Conservation (phyloP, 73 alveolate species). For the Paramecium biaurelia region DNA sequence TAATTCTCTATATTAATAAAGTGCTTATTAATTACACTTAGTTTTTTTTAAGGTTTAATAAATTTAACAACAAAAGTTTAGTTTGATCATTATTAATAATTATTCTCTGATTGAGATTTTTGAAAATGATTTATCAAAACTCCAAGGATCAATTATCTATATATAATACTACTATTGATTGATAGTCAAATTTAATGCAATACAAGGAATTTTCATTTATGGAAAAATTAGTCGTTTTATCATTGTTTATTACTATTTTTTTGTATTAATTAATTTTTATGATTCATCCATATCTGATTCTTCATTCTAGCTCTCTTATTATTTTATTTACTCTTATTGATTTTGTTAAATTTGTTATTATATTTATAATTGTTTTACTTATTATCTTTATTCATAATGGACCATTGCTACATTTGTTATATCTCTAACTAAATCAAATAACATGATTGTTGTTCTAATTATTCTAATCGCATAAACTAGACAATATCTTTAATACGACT, state of each 20-base stretch:
- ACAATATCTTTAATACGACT: slow-evolving; percentile 5
- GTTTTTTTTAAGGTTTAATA: not conserved
- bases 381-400: not conserved
- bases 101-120: not conserved
- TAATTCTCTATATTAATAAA: not conserved
- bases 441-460: not conserved
- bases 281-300: not conserved
- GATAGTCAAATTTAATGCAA: not conserved
- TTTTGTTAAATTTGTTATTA: not conserved
- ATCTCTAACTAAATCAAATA: not conserved
- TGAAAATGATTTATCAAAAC: not conserved
- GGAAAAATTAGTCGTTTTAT: slow-evolving; percentile 22
- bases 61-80: not conserved
- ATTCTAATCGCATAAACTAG: not conserved
- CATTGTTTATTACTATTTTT: not conserved
- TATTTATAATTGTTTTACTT: not conserved
- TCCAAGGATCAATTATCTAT: not conserved
- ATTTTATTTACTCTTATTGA: not conserved
- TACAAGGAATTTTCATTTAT: not conserved
- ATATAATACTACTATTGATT: not conserved
- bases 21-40: not conserved
- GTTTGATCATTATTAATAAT: not conserved
- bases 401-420: not conserved
- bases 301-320: not conserved
- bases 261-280: not conserved